Evolutionary conservation across 2,329 filamentous ascomycete genomes (phyloP), one percentile per base, ranked within the genome.

Genomic region (Neofusicoccum umdonicola): DNA sequence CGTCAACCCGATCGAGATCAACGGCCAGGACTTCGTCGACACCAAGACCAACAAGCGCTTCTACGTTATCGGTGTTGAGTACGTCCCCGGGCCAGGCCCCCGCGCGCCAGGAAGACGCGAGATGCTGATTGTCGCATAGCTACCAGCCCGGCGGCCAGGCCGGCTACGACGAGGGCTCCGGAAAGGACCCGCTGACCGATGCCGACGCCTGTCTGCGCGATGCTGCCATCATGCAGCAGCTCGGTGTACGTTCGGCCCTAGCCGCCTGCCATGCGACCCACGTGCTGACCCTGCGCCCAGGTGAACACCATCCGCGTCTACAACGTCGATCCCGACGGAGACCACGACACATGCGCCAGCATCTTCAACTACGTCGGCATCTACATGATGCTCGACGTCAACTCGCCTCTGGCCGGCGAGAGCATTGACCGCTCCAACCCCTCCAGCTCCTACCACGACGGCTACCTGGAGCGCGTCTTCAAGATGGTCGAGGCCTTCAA

Each of bases 351-450:
- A 65, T 89, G 87, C 72, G 85, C 82, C 65, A 85, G 82, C 66
- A 87, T 88, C 76, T 88, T 89, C 82, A 88, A 88, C 70, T 81
- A 82, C 2, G 86, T 85, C 35, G 87, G 87, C 62, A 89, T 89
- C 71, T 89, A 89, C 77, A 81, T 89, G 80, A 80, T 89, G 62
- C 76, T 89, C 51, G 87, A 89, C 68, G 87, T 89, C 73, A 89
- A 88, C 78, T 85, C 84, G 22, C 86, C 87, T 3, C 74, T 87
- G 15, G 74, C 77, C 6, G 83, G 84, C 51, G 81, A 87, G 67
- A 84, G 81, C 65, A 78, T 89, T 64, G 82, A 89, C 72, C 83
- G 85, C 50, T 78, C 74, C 8, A 78, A 84, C 64, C 86, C 87
- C 12, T 78, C 76, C 72, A 79, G 79, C 45, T 84, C 82, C 34